A percentile compares a stretch with the other conserved stretches of the same genome.
Evolutionary conservation across 2,329 filamentous ascomycete genomes (phyloP).

Genomic region (Diaporthe capsici): DNA sequence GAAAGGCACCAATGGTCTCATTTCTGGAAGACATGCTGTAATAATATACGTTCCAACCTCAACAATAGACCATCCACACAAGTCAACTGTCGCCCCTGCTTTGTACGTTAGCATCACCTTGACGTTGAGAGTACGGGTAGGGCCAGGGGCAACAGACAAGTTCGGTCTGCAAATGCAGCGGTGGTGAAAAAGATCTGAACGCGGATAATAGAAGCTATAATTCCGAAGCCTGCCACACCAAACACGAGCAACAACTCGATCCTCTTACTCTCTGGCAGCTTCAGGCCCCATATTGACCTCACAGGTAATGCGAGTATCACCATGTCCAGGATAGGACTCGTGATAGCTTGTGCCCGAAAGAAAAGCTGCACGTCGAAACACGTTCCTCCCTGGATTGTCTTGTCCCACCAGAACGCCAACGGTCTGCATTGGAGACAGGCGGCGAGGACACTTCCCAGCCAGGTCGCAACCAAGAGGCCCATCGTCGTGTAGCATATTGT

Average conservation of each 20-base stretch:
- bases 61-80: constrained; percentile 8
- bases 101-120: not conserved
- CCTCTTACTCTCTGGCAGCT: constrained; percentile 6
- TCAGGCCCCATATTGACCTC: constrained; percentile 7
- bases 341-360: not conserved
- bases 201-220: constrained; percentile 20
- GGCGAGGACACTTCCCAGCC: not conserved
- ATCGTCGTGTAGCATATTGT: not conserved
- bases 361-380: constrained; percentile 10
- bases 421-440: constrained; percentile 12
- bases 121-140: too few species aligned
- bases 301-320: not conserved
- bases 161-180: constrained; percentile 2
- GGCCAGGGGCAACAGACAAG: constrained; percentile 5
- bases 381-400: not conserved
- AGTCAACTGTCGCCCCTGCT: constrained; percentile 5
- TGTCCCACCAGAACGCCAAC: constrained; percentile 30
- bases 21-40: constrained; percentile 16
- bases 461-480: not conserved
- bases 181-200: constrained; percentile 9
- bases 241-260: constrained; percentile 12
- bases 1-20: constrained; percentile 7
- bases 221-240: constrained; percentile 6
- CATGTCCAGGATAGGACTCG: not conserved
- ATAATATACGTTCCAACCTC: constrained; percentile 18